Conservation (phyloP, 371 early-diverging fungal genomes). For the Mucor saturninus region DNA sequence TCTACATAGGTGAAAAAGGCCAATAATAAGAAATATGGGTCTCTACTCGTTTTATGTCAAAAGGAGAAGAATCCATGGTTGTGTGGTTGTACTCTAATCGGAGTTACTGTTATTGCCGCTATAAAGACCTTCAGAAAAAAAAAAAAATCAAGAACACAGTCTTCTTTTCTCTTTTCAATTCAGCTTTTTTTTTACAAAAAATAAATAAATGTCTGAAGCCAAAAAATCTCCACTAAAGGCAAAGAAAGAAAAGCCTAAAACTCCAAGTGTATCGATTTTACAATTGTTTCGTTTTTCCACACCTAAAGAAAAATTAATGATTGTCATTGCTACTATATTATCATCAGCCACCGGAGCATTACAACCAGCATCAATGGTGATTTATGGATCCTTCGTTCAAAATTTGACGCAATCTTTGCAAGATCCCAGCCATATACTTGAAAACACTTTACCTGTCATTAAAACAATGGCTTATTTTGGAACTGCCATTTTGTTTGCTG, state of each 20-base stretch:
- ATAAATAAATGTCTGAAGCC: not conserved
- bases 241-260: conserved; percentile 29
- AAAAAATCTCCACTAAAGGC: not conserved
- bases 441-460: conserved; percentile 32
- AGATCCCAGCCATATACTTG: conserved; percentile 15
- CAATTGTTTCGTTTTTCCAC: conserved; percentile 46
- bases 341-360: conserved; percentile 41
- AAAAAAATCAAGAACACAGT: too few relatives aligned
- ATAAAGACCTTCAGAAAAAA: too few relatives aligned
- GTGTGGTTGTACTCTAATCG: too few relatives aligned
- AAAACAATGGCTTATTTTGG: conserved; percentile 47
- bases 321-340: conserved; percentile 29
- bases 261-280: conserved; percentile 32
- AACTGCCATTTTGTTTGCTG: conserved; percentile 36
- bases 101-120: too few relatives aligned
- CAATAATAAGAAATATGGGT: too few relatives aligned
- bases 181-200: not conserved
- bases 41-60: too few relatives aligned
- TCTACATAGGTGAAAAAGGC: too few relatives aligned
- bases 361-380: conserved; percentile 45
- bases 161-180: too few relatives aligned
- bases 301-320: conserved; percentile 30
- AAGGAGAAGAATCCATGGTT: too few relatives aligned
- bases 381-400: conserved; percentile 41
- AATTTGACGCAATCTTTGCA: conserved; percentile 13